These are phyloP conservation scores for Ophiostoma triangulosporum DNA, from an alignment of 2,329 filamentous ascomycete species.

Conservation along the genomic window DNA sequence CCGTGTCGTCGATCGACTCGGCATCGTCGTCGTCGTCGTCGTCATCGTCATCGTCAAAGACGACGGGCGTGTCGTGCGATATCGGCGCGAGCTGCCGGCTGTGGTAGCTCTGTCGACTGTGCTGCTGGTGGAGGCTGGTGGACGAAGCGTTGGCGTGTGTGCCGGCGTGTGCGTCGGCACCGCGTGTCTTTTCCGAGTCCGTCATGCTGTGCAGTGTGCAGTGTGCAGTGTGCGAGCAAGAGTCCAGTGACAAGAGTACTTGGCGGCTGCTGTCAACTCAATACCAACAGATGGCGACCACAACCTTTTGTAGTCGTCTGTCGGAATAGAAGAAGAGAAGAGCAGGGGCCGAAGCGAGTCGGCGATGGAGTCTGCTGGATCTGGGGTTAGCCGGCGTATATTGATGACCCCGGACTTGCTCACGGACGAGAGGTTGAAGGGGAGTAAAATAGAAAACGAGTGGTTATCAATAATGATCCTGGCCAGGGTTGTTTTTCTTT, in stretches of 20 bases:
- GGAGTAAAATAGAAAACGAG: too few species aligned
- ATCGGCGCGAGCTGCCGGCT: conserved; percentile 1
- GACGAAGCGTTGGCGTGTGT: neutral
- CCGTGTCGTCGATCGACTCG: conserved; percentile 1
- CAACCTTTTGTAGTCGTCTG: neutral
- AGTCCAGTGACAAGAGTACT: too few species aligned
- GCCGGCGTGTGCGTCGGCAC: neutral
- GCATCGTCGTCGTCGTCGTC: conserved; percentile 4
- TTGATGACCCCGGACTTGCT: neutral
- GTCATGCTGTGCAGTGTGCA: neutral
- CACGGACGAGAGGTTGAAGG: neutral
- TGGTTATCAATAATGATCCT: neutral
- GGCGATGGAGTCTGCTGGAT: neutral
- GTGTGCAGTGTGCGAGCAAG: neutral
- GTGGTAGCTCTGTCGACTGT: neutral
- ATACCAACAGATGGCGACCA: too few species aligned
- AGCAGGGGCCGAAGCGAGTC: neutral
- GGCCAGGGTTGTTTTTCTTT: neutral
- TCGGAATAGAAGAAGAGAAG: neutral
- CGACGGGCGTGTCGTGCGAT: conserved; percentile 5
- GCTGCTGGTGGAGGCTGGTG: neutral
- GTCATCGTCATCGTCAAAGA: conserved; percentile 2
- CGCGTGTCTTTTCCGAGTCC: neutral
- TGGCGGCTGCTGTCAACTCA: neutral
- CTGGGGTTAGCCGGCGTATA: neutral